Conservation (phyloP, 805 yeast species). For the Nakazawaea wyomingensis region DNA sequence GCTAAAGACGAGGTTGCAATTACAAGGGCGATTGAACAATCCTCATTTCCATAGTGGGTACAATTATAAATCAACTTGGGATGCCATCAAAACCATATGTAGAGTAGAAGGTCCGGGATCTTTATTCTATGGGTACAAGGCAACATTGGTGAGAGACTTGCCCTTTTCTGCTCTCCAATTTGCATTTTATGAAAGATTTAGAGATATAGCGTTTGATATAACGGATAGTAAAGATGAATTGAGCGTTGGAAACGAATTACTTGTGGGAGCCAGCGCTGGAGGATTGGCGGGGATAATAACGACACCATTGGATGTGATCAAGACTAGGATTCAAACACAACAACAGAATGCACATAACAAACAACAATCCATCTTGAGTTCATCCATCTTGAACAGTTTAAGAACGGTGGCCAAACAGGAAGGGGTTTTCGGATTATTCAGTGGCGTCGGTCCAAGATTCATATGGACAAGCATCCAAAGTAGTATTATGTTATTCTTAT, state of each 20-base stretch:
- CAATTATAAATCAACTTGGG: constrained; percentile 68
- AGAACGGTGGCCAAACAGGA: constrained; percentile 58
- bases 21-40: constrained; percentile 86
- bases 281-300: constrained; percentile 86
- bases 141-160: constrained; percentile 85
- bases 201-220: constrained; percentile 39
- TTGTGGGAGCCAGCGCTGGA: constrained; percentile 95
- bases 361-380: constrained; percentile 25
- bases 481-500: constrained; percentile 84
- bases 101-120: constrained; percentile 70
- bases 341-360: constrained; percentile 26
- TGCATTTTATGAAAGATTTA: constrained; percentile 86
- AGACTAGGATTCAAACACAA: constrained; percentile 91
- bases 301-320: constrained; percentile 88
- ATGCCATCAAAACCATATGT: constrained; percentile 65
- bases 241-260: constrained; percentile 56
- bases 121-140: constrained; percentile 87
- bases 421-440: constrained; percentile 75
- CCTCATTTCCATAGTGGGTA: constrained; percentile 77
- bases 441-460: constrained; percentile 95
- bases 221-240: constrained; percentile 33
- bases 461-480: constrained; percentile 97
- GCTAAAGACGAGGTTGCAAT: constrained; percentile 83
- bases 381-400: constrained; percentile 48
- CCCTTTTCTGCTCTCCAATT: constrained; percentile 96